phyloP scores from a whole-genome alignment of 2,329 filamentous ascomycete species.

The Scytalidium lignicola region DNA sequence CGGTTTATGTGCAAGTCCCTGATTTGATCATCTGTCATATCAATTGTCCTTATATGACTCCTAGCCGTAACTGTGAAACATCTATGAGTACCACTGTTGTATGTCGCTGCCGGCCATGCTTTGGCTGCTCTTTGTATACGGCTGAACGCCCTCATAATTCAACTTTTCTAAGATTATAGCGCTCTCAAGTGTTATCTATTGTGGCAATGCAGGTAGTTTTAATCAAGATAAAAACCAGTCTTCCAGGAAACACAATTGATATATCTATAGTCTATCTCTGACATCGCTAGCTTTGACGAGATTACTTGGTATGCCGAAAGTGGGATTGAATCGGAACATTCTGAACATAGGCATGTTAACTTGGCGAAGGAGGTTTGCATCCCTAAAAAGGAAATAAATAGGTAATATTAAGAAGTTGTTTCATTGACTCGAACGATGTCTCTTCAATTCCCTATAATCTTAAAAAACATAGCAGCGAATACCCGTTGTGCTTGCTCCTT shows the following conservation, averaged over 20 bases:
- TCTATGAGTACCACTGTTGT: neutral
- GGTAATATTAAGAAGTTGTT: too few relatives aligned
- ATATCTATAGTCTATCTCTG: too few relatives aligned
- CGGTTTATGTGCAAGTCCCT: conserved; percentile 51
- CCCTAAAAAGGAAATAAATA: too few relatives aligned
- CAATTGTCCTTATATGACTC: conserved; percentile 14
- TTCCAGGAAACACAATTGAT: neutral
- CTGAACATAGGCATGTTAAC: too few relatives aligned
- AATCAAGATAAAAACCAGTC: neutral
- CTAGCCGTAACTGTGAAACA: conserved; percentile 12
- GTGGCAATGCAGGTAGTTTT: too few relatives aligned
- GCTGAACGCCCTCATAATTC: neutral
- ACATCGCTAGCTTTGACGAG: too few relatives aligned
- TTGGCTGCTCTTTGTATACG: neutral
- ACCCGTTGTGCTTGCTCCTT: conserved; percentile 8
- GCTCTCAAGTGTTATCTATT: too few relatives aligned
- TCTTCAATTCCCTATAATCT: too few relatives aligned
- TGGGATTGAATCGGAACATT: neutral
- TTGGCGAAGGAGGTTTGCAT: too few relatives aligned
- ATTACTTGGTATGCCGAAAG: neutral
- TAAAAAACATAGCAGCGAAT: too few relatives aligned
- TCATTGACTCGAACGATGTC: too few relatives aligned
- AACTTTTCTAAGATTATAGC: too few relatives aligned
- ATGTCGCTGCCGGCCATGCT: neutral
- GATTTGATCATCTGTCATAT: conserved; percentile 44